phyloP scores from a whole-genome alignment of 2,329 filamentous ascomycete genomes.

The Periconia macrospinosa region DNA sequence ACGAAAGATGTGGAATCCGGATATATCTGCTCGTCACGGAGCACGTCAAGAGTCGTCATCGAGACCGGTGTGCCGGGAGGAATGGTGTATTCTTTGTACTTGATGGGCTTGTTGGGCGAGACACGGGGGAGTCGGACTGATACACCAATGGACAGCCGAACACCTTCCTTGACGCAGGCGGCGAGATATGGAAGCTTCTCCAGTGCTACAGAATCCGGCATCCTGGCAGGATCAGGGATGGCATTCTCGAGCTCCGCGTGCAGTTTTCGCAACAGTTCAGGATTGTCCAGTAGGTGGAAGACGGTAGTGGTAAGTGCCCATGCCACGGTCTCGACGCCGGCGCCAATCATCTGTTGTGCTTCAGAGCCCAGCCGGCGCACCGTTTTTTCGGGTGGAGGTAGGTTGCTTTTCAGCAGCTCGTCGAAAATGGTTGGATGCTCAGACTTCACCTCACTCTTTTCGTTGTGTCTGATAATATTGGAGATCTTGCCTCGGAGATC shows the following conservation, averaged over 20 bases:
- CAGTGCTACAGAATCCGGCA: slow-evolving; percentile 9
- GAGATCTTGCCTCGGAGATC: no score
- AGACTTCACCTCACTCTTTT: neutral
- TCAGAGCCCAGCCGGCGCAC: slow-evolving; percentile 16
- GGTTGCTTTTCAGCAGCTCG: slow-evolving; percentile 2
- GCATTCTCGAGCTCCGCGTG: slow-evolving; percentile 17
- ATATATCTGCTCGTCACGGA: slow-evolving; percentile 17
- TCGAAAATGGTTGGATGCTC: slow-evolving; percentile 5
- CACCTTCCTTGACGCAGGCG: slow-evolving; percentile 26
- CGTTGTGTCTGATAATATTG: neutral
- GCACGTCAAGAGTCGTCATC: slow-evolving; percentile 22
- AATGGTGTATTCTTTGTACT: slow-evolving; percentile 7
- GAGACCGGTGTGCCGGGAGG: slow-evolving; percentile 18
- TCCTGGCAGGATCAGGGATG: slow-evolving; percentile 9
- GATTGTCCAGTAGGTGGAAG: slow-evolving; percentile 23
- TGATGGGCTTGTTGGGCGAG: neutral
- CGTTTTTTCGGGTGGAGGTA: slow-evolving; percentile 1
- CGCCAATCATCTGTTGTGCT: slow-evolving; percentile 20
- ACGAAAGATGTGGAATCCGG: slow-evolving; percentile 7
- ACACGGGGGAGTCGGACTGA: neutral
- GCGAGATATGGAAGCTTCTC: slow-evolving; percentile 27
- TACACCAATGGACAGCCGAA: neutral
- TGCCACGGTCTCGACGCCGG: slow-evolving; percentile 24
- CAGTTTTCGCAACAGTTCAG: neutral
- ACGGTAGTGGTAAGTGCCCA: slow-evolving; percentile 6